A percentile compares a stretch with the other conserved stretches of the same genome.
phyloP scores from a whole-genome alignment of 345 rosid genomes.

The Garcia nutans region DNA sequence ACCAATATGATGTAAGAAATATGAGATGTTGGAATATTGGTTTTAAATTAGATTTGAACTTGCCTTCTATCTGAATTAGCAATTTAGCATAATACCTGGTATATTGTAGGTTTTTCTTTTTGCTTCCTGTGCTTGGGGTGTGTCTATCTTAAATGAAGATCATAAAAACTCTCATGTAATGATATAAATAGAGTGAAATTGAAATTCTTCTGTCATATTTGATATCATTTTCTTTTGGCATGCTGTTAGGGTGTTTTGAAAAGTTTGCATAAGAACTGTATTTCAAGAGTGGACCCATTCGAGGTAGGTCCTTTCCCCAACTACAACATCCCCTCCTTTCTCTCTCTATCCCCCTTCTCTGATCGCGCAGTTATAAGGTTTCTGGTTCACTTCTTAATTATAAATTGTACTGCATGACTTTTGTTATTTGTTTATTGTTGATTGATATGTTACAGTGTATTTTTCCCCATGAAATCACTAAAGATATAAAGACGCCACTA shows the following conservation, averaged over 20 bases:
- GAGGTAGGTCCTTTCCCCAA: constrained; percentile 15
- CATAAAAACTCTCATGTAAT: background rate
- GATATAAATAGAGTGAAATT: too few relatives aligned
- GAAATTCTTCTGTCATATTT: background rate
- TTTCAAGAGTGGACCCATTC: constrained; percentile 16
- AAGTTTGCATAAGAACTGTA: constrained; percentile 45
- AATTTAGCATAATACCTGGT: background rate
- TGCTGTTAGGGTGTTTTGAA: constrained; percentile 51
- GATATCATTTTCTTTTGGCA: background rate
- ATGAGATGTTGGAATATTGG: background rate
- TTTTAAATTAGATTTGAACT: background rate
- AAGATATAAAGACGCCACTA: constrained; percentile 58
- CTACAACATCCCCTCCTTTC: background rate
- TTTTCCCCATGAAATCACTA: constrained; percentile 64
- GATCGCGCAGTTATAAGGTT: too few relatives aligned
- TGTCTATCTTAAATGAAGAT: background rate
- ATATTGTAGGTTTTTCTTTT: background rate
- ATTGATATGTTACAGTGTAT: constrained; percentile 47
- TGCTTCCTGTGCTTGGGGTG: background rate
- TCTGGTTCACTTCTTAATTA: background rate
- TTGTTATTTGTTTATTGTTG: background rate
- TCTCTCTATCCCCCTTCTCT: background rate
- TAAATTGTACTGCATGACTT: background rate
- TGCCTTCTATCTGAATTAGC: background rate
- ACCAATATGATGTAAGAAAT: background rate